phyloP scores from a whole-genome alignment of 2,329 filamentous ascomycete species.

The Ceratocystis cacaofunesta region DNA sequence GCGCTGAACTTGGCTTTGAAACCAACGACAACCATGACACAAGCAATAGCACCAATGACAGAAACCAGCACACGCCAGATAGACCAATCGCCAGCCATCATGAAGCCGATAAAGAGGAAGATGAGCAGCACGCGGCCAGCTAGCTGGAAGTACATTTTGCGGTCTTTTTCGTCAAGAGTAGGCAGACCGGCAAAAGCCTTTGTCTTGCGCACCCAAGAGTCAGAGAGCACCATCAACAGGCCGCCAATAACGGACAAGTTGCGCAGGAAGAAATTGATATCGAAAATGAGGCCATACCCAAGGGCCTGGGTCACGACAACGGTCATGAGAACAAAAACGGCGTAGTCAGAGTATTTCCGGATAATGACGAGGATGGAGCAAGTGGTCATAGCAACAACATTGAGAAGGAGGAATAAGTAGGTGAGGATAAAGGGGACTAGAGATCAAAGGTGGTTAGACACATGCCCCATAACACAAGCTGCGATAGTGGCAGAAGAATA shows the following conservation, averaged over 20 bases:
- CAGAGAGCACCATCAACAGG: conserved; percentile 91
- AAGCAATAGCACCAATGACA: conserved; percentile 72
- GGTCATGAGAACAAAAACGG: conserved; percentile 73
- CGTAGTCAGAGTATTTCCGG: conserved; percentile 85
- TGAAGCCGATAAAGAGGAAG: conserved; percentile 93
- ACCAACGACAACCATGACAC: conserved; percentile 95
- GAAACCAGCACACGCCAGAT: conserved; percentile 77
- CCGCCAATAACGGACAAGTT: conserved; percentile 96
- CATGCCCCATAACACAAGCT: too few species aligned
- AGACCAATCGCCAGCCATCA: conserved; percentile 88
- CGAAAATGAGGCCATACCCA: conserved; percentile 94
- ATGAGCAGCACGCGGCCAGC: conserved; percentile 90
- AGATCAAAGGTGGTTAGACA: neutral
- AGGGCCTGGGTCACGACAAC: conserved; percentile 90
- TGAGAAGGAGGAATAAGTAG: conserved; percentile 80
- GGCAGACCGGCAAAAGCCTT: conserved; percentile 93
- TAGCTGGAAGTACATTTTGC: conserved; percentile 99
- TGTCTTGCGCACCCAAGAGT: conserved; percentile 95
- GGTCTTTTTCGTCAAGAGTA: conserved; percentile 93
- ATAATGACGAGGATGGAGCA: conserved; percentile 80
- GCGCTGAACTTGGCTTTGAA: conserved; percentile 99
- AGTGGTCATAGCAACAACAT: conserved; percentile 72
- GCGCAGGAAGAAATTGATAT: conserved; percentile 98
- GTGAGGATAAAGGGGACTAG: conserved; percentile 76
- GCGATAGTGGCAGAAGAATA: too few species aligned